Percentiles rank a stretch among this genome's conserved stretches.
phyloP scores from a whole-genome alignment of 2,329 filamentous ascomycete species.

The Fusarium austroafricanum region DNA sequence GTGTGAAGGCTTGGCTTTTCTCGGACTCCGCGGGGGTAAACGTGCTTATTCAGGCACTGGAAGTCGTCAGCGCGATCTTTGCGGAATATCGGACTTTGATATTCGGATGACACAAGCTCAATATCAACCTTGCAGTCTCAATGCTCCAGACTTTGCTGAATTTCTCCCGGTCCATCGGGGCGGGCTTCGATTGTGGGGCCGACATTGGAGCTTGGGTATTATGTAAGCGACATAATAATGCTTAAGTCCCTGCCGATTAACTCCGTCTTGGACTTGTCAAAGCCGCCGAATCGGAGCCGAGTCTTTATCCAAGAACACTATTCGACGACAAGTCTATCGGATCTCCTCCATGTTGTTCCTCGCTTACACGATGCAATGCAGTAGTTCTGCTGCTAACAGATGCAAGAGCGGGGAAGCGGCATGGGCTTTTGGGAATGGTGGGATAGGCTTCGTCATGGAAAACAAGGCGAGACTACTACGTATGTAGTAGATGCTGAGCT shows the following conservation, averaged over 20 bases:
- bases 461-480: background rate
- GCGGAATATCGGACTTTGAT: background rate
- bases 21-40: conserved; percentile 10
- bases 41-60: conserved; percentile 22
- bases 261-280: conserved; percentile 31
- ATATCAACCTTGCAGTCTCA: conserved; percentile 29
- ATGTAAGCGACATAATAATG: conserved; percentile 31
- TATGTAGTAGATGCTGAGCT: conserved; percentile 5
- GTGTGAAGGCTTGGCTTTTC: background rate
- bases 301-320: conserved; percentile 1
- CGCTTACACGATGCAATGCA: conserved; percentile 27
- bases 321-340: conserved; percentile 10
- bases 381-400: conserved; percentile 11
- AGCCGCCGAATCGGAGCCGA: conserved; percentile 41
- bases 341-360: conserved; percentile 5
- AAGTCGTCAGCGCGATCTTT: conserved; percentile 17
- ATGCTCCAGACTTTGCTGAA: conserved; percentile 10
- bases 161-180: conserved; percentile 30
- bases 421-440: background rate
- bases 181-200: conserved; percentile 31
- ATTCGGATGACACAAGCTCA: conserved; percentile 24
- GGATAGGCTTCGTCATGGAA: conserved; percentile 26
- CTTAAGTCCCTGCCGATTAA: conserved; percentile 47
- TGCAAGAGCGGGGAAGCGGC: conserved; percentile 15
- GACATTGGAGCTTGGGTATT: conserved; percentile 8